Base-by-base conservation (phyloP, 2,329 filamentous ascomycete species). In the Colletotrichum acutatum region DNA sequence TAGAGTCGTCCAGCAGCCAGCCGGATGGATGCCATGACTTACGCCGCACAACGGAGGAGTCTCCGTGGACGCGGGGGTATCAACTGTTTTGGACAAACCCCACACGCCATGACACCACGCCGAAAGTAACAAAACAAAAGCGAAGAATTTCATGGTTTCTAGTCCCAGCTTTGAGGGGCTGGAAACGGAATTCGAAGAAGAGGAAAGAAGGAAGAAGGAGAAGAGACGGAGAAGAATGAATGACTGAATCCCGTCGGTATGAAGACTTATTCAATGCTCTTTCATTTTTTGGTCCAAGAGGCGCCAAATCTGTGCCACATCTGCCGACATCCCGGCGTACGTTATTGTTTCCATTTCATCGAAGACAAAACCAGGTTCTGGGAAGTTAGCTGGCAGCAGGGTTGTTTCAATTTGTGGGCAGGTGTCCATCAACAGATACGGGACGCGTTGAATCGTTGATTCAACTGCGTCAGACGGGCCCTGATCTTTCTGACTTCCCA, bases 11-110 rank as follows among this genome's bases (percentile, higher is more conserved):
- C 28, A 19, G 16, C 26, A 16, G 28, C 12, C 12, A 42, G 42
- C 22, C 12, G n/a, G 12, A 24, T 34, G 26, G n/a, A n/a, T n/a
- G n/a, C n/a, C 26, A 32, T 32, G 7, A 70, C 75, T 71, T 71
- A 76, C 75, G 66, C 74, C 74, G 64, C 75, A 76, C 11, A 61
- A 53, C n/a, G 74, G 74, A 66, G 74, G 71, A 19, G 60, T 62
- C 14, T 65, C 71, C 11, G 5, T n/a, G 14, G 64, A 49, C 11
- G 71, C 60, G 11, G 62, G 62, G 37, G 71, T 54, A 32, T 63
- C 59, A 49, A 66, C 14, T 46, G 71, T 59, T 52, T 66, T 62
- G 58, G 64, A 32, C 6, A 34, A 56, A 22, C 61, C 52, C 71
- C 67, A 74, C 57, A 71, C 68, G 19, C 11, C 61, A 22, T 37